Base-by-base conservation (phyloP, 2,329 filamentous ascomycete species). In the Fusarium solani-melongenae region DNA sequence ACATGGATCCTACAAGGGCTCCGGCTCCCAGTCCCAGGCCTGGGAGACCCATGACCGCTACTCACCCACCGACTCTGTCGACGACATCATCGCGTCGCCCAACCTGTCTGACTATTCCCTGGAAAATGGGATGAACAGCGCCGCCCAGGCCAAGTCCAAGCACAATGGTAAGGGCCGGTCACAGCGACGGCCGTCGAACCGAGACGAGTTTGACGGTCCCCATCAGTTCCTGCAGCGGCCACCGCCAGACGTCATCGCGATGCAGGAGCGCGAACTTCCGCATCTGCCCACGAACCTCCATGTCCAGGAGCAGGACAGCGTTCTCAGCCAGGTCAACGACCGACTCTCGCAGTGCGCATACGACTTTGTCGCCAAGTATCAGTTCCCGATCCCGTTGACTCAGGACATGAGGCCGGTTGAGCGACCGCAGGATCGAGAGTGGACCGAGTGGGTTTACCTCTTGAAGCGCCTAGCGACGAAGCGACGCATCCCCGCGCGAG, bases 401-500 rank as follows among this genome's bases (percentile, higher is more conserved):
- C 90, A 93, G 81, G 93, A 96, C 81, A 95, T 95, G 89, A 89
- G 93, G 75, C 92, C 92, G 2, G 88, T 95, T 62, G 91, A 93
- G 80, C 86, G 91, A 53, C 91, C 93, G 34, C 91, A 92, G 78
- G 93, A 95, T 83, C 89, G 93, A 71, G 94, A 96, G 82, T 97
- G 94, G 94, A 96, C 93, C 53, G 94, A 97, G 84, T 97, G 94
- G 94, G 94, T 96, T 64, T 94, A 95, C 82, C 88, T 97, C 67
- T 87, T 97, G 75, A 96, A 96, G 84, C 89, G 94, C 58, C 88
- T 97, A 67, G 94, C 94, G 34, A 97, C 94, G 36, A 96, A 96
- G 85, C 89, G 94, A 74, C 91, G 94, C 71, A 96, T 97, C 76
- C 94, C 94, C 7, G 93, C 94, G 55, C 88, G 94, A 64, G 93